Evolutionary conservation across 805 yeast genomes (phyloP).

Genomic region (Metschnikowia bowlesiae): DNA sequence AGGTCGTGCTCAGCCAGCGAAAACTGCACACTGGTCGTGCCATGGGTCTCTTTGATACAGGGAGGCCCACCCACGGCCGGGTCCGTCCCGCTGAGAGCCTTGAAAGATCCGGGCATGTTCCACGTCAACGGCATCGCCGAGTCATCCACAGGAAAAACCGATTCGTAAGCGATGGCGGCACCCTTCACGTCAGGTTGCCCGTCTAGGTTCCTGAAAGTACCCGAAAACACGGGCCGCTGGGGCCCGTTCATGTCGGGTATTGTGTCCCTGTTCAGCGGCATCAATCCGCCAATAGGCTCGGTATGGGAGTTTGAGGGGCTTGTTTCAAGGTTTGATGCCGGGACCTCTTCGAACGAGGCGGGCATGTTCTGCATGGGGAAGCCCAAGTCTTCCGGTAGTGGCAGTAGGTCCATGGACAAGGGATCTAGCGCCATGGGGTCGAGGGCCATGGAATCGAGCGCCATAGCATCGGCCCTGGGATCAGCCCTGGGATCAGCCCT

Average conservation of each 20-base stretch:
- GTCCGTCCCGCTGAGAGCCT: background rate
- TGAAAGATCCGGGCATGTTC: slow-evolving; percentile 14
- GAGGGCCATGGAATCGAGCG: background rate
- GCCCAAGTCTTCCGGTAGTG: background rate
- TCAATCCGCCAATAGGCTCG: too few species aligned
- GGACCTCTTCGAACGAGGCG: background rate
- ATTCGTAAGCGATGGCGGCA: background rate
- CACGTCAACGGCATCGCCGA: slow-evolving; percentile 1
- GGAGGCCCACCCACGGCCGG: background rate
- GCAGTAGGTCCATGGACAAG: background rate
- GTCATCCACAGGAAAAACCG: background rate
- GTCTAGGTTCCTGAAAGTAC: background rate
- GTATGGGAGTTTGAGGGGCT: too few species aligned
- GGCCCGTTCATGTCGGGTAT: background rate
- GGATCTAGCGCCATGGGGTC: background rate
- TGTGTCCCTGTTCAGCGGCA: background rate
- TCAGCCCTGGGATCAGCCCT: too few species aligned
- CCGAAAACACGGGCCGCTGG: too few species aligned
- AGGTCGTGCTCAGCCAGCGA: background rate
- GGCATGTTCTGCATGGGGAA: background rate
- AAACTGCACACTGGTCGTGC: background rate
- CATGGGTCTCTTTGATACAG: background rate
- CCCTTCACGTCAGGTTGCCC: background rate
- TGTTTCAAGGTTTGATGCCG: background rate
- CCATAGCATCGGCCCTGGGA: background rate